These are phyloP conservation scores for Teunomyces kruisii DNA, from an alignment of 805 yeast species.

Conservation along the genomic window DNA sequence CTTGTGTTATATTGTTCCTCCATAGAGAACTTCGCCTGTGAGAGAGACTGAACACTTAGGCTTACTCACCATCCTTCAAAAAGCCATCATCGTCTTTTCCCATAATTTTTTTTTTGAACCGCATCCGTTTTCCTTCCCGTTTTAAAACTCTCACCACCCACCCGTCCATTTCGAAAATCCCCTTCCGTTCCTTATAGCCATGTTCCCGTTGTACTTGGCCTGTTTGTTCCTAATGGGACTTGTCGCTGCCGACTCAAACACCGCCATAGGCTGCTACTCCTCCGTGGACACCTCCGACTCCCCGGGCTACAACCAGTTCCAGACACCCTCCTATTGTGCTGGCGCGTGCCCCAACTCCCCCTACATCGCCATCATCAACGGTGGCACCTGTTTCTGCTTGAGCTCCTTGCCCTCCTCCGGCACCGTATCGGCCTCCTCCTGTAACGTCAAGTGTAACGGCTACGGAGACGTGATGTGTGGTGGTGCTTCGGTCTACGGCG, in stretches of 20 bases:
- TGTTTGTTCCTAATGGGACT: slow-evolving; percentile 11
- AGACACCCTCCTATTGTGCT: slow-evolving; percentile 30
- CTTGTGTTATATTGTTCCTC: too few relatives aligned
- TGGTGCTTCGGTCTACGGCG: slow-evolving; percentile 31
- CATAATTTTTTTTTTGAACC: too few relatives aligned
- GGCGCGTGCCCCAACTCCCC: slow-evolving; percentile 30
- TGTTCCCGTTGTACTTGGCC: slow-evolving; percentile 32
- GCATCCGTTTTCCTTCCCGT: too few relatives aligned
- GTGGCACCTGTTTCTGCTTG: slow-evolving; percentile 41
- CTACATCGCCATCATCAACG: slow-evolving; percentile 38
- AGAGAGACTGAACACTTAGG: too few relatives aligned
- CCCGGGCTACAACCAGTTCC: slow-evolving; percentile 25
- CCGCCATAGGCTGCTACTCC: slow-evolving; percentile 1
- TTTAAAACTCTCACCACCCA: neutral
- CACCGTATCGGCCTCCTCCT: slow-evolving; percentile 14
- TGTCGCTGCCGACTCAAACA: neutral
- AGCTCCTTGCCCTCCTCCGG: slow-evolving; percentile 25
- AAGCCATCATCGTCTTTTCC: too few relatives aligned
- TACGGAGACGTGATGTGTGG: slow-evolving; percentile 38
- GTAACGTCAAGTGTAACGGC: slow-evolving; percentile 35
- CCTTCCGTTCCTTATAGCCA: slow-evolving; percentile 13
- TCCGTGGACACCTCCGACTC: neutral
- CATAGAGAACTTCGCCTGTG: too few relatives aligned
- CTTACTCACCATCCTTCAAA: too few relatives aligned
- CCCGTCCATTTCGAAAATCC: neutral